These are phyloP conservation scores for Phytophthora aleatoria DNA, from an alignment of 352 stramenopile species.

Conservation along the genomic window DNA sequence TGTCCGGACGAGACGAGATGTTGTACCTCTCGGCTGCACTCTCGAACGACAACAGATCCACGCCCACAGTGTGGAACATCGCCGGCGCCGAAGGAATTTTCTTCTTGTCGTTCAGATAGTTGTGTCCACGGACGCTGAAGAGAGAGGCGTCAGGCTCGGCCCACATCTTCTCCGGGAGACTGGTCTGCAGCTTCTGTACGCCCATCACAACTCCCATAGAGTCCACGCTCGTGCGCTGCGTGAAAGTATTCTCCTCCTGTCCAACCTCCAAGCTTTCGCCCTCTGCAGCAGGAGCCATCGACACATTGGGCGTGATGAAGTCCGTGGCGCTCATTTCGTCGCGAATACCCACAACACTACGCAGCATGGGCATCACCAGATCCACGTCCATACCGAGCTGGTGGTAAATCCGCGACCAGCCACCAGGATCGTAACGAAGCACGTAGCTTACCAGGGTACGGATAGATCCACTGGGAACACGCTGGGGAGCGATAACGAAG, in stretches of 20 bases:
- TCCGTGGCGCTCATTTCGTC: constrained; percentile 84
- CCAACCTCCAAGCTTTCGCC: constrained; percentile 17
- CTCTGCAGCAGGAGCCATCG: constrained; percentile 38
- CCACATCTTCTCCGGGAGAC: constrained; percentile 85
- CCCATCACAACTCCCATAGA: constrained; percentile 63
- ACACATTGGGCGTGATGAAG: constrained; percentile 89
- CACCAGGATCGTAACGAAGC: constrained; percentile 78
- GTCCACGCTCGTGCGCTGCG: constrained; percentile 58
- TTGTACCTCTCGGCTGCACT: constrained; percentile 75
- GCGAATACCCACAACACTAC: constrained; percentile 82
- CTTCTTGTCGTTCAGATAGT: constrained; percentile 91
- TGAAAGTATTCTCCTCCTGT: constrained; percentile 22
- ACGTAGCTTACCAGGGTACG: constrained; percentile 85
- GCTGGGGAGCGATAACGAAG: constrained; percentile 87
- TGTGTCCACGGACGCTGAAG: constrained; percentile 86
- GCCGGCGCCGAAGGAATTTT: constrained; percentile 76
- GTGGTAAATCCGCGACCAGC: constrained; percentile 85
- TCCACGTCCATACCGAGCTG: constrained; percentile 91
- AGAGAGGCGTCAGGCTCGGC: constrained; percentile 78
- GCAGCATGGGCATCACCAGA: constrained; percentile 84
- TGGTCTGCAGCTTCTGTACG: constrained; percentile 73
- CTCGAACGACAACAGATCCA: constrained; percentile 86
- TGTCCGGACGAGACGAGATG: constrained; percentile 69
- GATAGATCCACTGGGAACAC: constrained; percentile 75
- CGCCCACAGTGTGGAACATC: constrained; percentile 82